Conservation (phyloP, 192 early-diverging fungal genomes). For the Mortierella alpina region DNA sequence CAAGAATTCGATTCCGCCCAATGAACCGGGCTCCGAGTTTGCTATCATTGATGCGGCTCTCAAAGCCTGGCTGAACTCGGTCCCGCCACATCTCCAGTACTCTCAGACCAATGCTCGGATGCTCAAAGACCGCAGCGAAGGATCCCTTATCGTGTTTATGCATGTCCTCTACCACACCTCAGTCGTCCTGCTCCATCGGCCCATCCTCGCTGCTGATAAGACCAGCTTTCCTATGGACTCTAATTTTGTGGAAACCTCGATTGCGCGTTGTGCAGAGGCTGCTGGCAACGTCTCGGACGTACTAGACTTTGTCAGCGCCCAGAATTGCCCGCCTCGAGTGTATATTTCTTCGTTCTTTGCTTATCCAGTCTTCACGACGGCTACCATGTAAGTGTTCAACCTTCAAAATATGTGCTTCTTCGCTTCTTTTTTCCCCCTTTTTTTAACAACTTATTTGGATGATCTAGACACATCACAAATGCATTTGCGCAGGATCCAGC, state of each 20-base stretch:
- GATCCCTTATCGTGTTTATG: slow-evolving; percentile 46
- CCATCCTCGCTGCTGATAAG: slow-evolving; percentile 53
- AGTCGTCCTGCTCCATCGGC: slow-evolving; percentile 61
- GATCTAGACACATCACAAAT: slow-evolving; percentile 56
- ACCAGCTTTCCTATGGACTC: slow-evolving; percentile 31
- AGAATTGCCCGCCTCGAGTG: slow-evolving; percentile 44
- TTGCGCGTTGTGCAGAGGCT: slow-evolving; percentile 54
- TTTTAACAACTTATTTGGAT: background rate
- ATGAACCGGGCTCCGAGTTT: slow-evolving; percentile 60
- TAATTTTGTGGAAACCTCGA: slow-evolving; percentile 54
- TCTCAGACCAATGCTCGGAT: slow-evolving; percentile 44
- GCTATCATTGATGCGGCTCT: slow-evolving; percentile 50
- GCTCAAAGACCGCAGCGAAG: slow-evolving; percentile 22
- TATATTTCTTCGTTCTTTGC: slow-evolving; percentile 55
- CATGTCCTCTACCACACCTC: slow-evolving; percentile 60
- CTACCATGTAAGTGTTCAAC: slow-evolving; percentile 54
- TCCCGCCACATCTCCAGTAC: slow-evolving; percentile 47
- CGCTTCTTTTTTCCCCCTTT: background rate
- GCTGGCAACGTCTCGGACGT: slow-evolving; percentile 54
- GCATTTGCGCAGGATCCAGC: slow-evolving; percentile 54
- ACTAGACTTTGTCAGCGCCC: slow-evolving; percentile 25
- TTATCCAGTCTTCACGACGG: slow-evolving; percentile 61
- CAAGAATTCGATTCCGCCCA: slow-evolving; percentile 46
- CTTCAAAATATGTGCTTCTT: background rate
- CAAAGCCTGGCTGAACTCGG: slow-evolving; percentile 44